Percentiles rank a stretch among this genome's conserved stretches.
These are phyloP conservation scores for Diaporthe sp. DNA, from an alignment of 2,329 filamentous ascomycete genomes.

Conservation along the genomic window DNA sequence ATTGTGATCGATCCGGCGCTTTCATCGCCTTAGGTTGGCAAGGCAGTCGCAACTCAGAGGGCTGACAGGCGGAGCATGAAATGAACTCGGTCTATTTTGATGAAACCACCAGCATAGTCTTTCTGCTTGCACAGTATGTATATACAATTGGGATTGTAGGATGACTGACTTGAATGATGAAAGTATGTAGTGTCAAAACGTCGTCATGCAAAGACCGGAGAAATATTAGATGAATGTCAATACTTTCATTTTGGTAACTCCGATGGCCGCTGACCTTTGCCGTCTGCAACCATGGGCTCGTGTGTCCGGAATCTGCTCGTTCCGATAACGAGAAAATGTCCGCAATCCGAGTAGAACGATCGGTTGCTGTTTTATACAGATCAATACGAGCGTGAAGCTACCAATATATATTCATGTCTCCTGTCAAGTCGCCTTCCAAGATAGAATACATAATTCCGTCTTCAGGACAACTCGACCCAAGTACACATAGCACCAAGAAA, in stretches of 20 bases:
- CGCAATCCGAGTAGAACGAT: background rate
- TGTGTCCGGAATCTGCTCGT: background rate
- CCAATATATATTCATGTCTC: background rate
- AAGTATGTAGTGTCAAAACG: too few species aligned
- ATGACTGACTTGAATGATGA: too few species aligned
- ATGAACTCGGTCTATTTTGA: too few species aligned
- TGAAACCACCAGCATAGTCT: too few species aligned
- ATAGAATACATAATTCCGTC: background rate
- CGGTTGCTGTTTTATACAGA: background rate
- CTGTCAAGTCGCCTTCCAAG: background rate
- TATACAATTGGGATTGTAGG: too few species aligned
- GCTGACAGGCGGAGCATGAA: too few species aligned
- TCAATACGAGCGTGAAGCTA: background rate
- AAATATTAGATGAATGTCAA: background rate
- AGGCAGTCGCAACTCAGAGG: too few species aligned
- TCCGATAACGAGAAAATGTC: background rate
- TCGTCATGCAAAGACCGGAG: background rate
- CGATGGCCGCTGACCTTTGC: background rate
- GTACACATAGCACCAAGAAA: background rate
- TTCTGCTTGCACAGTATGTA: too few species aligned
- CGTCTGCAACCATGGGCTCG: background rate
- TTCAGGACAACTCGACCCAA: background rate
- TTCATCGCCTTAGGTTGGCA: too few species aligned
- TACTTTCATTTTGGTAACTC: background rate
- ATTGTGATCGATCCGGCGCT: too few species aligned